These are phyloP conservation scores for Eutypella sp. DNA, from an alignment of 2,329 filamentous ascomycete genomes.

Conservation along the genomic window DNA sequence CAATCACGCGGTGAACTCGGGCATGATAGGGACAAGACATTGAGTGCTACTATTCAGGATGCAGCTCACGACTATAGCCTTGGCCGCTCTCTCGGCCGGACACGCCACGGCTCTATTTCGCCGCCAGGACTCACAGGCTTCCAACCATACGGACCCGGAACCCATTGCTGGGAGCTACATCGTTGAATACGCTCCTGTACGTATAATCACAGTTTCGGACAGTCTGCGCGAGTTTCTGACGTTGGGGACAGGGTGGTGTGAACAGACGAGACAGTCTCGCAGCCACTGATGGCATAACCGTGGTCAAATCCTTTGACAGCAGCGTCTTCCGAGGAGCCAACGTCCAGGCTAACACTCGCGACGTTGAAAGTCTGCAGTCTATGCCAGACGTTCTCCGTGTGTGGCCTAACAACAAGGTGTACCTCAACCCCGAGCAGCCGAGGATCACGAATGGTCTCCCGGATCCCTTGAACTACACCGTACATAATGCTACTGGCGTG, in stretches of 20 bases:
- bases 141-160: background rate
- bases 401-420: conserved; percentile 17
- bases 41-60: conserved; percentile 1
- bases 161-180: conserved; percentile 17
- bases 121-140: conserved; percentile 2
- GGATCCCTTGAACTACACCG: conserved; percentile 9
- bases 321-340: conserved; percentile 25
- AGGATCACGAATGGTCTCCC: conserved; percentile 4
- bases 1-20: background rate
- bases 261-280: conserved; percentile 15
- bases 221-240: background rate
- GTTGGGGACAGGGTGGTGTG: conserved; percentile 7
- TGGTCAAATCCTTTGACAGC: conserved; percentile 23
- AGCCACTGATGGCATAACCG: conserved; percentile 9
- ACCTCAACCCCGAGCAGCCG: conserved; percentile 10
- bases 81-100: conserved; percentile 4
- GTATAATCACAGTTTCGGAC: conserved; percentile 1
- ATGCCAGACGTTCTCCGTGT: conserved; percentile 22
- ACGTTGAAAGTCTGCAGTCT: conserved; percentile 28
- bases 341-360: conserved; percentile 22
- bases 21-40: background rate
- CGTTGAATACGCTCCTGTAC: conserved; percentile 16
- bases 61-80: conserved; percentile 6
- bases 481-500: conserved; percentile 15
- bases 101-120: conserved; percentile 5